phyloP scores from a whole-genome alignment of 2,329 filamentous ascomycete genomes.

The Cladosporium sphaerospermum region DNA sequence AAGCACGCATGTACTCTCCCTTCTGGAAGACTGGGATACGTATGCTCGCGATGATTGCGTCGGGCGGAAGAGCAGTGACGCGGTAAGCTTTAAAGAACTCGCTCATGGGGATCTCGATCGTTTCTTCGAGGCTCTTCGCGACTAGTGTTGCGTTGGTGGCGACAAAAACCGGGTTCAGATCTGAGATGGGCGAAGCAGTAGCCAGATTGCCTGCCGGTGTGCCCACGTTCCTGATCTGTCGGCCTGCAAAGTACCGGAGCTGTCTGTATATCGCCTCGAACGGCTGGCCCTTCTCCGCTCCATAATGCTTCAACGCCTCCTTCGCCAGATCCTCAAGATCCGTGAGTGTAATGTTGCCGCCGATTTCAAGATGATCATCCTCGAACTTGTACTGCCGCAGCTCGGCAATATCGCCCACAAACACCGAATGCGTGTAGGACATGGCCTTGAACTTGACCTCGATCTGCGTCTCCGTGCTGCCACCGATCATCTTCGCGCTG shows the following conservation, averaged over 20 bases:
- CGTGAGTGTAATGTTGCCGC: conserved; percentile 86
- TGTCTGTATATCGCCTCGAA: conserved; percentile 92
- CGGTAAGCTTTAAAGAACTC: conserved; percentile 91
- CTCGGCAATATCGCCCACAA: conserved; percentile 87
- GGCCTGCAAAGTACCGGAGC: conserved; percentile 86
- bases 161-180: conserved; percentile 90
- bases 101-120: conserved; percentile 82
- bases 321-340: conserved; percentile 82
- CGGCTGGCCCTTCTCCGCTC: conserved; percentile 63
- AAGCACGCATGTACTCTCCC: conserved; percentile 79
- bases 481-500: conserved; percentile 86
- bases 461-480: conserved; percentile 95
- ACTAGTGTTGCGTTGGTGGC: conserved; percentile 76
- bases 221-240: conserved; percentile 96
- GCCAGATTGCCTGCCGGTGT: conserved; percentile 91
- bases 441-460: conserved; percentile 97
- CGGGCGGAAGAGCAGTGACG: conserved; percentile 68
- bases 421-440: conserved; percentile 84
- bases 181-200: conserved; percentile 92
- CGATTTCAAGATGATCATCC: conserved; percentile 79
- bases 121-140: conserved; percentile 67
- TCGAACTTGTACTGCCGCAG: conserved; percentile 74
- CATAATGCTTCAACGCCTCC: conserved; percentile 74
- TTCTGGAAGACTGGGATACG: conserved; percentile 75
- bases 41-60: conserved; percentile 80